Evolutionary conservation across 176 grass and related monocot species (phyloP).

Genomic region (Bromus sterilis): DNA sequence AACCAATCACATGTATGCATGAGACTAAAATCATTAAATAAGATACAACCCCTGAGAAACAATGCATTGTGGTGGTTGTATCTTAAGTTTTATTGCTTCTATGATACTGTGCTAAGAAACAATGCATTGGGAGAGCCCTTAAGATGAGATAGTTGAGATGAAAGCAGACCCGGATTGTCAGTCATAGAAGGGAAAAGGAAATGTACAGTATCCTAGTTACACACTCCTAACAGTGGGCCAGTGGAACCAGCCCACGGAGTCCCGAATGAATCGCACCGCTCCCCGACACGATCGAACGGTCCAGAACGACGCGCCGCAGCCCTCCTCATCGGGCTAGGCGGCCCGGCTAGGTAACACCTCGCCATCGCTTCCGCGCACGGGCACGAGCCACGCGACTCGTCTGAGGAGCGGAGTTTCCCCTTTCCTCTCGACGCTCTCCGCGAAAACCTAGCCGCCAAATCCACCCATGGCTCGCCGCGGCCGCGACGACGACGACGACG

Average conservation of each 20-base stretch:
- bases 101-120: no score
- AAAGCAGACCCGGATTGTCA: neutral
- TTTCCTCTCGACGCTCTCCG: constrained; percentile 10
- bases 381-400: constrained; percentile 7
- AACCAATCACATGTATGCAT: no score
- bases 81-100: no score
- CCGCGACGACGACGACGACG: constrained; percentile 64
- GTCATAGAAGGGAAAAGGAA: neutral
- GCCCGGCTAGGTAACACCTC: neutral
- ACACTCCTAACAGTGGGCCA: neutral
- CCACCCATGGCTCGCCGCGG: constrained; percentile 64
- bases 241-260: neutral
- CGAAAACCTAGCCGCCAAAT: constrained; percentile 49
- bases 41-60: no score
- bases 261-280: neutral
- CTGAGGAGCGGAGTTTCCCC: constrained; percentile 18
- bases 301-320: neutral
- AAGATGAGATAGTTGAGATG: no score
- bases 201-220: neutral
- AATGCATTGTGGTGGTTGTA: no score
- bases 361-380: neutral
- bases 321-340: neutral
- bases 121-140: no score
- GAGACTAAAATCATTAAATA: no score
- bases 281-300: constrained; percentile 20